Evolutionary conservation across 2,329 filamentous ascomycete species (phyloP).

Genomic region (Botrytis medusae): DNA sequence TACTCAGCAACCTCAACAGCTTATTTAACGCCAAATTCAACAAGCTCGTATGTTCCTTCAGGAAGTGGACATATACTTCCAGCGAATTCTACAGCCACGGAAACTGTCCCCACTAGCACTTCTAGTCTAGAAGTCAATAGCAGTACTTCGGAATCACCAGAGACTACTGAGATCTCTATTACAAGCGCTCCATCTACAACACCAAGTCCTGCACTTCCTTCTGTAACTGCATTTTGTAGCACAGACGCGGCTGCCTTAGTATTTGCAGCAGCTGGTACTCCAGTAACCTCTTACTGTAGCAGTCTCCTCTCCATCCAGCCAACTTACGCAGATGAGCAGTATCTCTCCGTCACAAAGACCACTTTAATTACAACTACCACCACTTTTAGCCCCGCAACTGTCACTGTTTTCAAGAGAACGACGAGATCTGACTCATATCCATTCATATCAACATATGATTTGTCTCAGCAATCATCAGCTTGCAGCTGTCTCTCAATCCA

Average conservation of each 20-base stretch:
- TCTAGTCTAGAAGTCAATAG: background rate
- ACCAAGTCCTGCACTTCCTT: background rate
- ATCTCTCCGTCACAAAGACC: background rate
- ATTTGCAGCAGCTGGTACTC: background rate
- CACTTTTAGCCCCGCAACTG: background rate
- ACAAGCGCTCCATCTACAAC: background rate
- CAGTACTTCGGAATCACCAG: background rate
- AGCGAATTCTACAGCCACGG: background rate
- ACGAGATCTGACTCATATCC: background rate
- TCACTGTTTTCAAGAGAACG: background rate
- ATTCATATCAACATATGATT: conserved; percentile 5
- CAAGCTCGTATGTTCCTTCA: background rate
- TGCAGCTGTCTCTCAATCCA: conserved; percentile 5
- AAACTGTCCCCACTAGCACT: background rate
- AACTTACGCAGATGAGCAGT: background rate
- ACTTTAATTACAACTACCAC: background rate
- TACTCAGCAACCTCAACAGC: background rate
- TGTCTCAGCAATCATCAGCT: conserved; percentile 7
- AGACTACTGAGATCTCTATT: background rate
- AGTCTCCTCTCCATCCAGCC: conserved; percentile 9
- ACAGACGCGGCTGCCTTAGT: background rate
- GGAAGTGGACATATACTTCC: background rate
- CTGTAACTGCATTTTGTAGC: conserved; percentile 2
- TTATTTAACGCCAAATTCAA: background rate
- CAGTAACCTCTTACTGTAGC: conserved; percentile 7